Evolutionary conservation across 305 asterid species (phyloP).

Genomic region (Solanum hybrid): DNA sequence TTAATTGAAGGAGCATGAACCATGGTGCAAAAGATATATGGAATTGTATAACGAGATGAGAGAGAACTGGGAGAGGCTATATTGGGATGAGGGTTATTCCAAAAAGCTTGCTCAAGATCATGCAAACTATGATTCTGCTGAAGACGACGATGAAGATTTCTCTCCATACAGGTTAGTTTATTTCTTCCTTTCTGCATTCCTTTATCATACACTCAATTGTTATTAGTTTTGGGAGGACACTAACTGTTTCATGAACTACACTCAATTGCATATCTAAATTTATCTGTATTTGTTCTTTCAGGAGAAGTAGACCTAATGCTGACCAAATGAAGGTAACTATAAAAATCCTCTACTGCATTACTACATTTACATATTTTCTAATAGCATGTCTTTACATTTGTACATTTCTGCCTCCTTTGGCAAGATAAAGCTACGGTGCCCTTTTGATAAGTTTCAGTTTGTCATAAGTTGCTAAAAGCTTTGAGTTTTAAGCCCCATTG

Average conservation of each 20-base stretch:
- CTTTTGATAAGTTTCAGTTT: background rate
- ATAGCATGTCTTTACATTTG: background rate
- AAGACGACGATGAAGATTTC: slow-evolving; percentile 86
- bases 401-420: background rate
- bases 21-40: slow-evolving; percentile 94
- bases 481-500: background rate
- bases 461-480: background rate
- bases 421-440: background rate
- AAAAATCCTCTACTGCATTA: background rate
- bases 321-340: slow-evolving; percentile 44
- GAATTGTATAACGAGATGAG: slow-evolving; percentile 82
- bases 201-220: background rate
- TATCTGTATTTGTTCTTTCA: slow-evolving; percentile 31
- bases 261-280: background rate
- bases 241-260: background rate
- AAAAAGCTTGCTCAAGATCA: slow-evolving; percentile 75
- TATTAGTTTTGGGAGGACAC: background rate
- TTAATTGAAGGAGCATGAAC: slow-evolving; percentile 74
- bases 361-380: background rate
- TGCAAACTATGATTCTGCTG: slow-evolving; percentile 82
- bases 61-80: slow-evolving; percentile 95
- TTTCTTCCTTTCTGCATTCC: background rate
- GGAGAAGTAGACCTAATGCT: slow-evolving; percentile 51
- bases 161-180: slow-evolving; percentile 63
- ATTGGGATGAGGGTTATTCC: slow-evolving; percentile 94